Evolutionary conservation across 2,329 filamentous ascomycete species (phyloP), one percentile per base, ranked within the genome.

Genomic region (Incumbomyces lentus): DNA sequence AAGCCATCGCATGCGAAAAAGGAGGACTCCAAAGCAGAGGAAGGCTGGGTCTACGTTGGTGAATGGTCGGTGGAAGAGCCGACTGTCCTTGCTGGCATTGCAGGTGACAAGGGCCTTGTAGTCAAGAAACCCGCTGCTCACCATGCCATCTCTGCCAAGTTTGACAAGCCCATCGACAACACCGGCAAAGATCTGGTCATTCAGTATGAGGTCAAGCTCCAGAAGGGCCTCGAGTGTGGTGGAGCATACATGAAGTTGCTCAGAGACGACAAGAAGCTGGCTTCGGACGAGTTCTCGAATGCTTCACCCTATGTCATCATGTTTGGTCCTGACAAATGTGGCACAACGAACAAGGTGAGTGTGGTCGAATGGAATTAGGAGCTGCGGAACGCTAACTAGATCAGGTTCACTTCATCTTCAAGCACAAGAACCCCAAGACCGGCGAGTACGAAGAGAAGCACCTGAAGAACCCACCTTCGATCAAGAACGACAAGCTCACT

Each of bases 361-460:
- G 34, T n/a, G 32, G 37, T 17, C 6, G 6, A 33, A 16, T 22
- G 13, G 16, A 8, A 30, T 6, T n/a, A 6, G 34, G 12, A 35
- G 14, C 16, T 29, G 13, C 16, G 19, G 2, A 4, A 10, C 17
- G 44, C 47, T 44, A 46, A 54, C 47, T 39, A 43, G 29, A 29
- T 44, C 40, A 78, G 74, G 79, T 82, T 51, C 79, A 82, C 69
- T 95, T 98, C 74, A 98, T 98, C 69, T 94, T 98, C 81, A 92
- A 93, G 72, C 92, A 98, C 84, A 98, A 96, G 86, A 98, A 96
- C 81, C 92, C 92, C 65, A 95, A 95, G 85, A 95, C 88, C 39
- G 90, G 90, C 74, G 87, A 95, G 71, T 98, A 98, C 63, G 90
- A 98, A 79, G 92, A 98, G 85, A 98, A 98, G 83, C 92, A 98